Percentiles rank a stretch among this genome's conserved stretches.
phyloP scores from a whole-genome alignment of 139 green algal species.

The Pleodorina starrii region DNA sequence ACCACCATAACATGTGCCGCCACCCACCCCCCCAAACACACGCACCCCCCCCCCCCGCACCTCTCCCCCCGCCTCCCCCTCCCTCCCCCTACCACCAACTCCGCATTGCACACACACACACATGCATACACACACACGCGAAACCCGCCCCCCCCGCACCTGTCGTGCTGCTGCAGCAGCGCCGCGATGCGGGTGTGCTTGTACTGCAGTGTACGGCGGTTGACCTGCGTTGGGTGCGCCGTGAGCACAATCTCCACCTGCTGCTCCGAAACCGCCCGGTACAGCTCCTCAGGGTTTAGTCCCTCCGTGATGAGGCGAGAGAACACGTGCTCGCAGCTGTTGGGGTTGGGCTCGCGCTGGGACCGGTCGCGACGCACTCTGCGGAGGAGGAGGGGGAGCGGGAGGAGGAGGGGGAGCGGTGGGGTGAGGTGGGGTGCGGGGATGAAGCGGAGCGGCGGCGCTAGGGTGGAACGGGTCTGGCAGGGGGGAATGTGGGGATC shows the following conservation, averaged over 20 bases:
- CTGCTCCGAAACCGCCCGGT: conserved; percentile 77
- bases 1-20: no score
- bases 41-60: no score
- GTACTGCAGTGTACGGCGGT: conserved; percentile 92
- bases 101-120: no score
- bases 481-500: background rate
- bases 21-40: no score
- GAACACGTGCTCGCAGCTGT: conserved; percentile 83
- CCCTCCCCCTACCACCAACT: no score
- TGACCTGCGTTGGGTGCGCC: conserved; percentile 90
- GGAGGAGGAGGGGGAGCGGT: no score
- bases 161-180: conserved; percentile 88
- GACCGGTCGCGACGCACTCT: conserved; percentile 79
- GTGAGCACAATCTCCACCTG: conserved; percentile 91
- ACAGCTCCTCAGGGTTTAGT: conserved; percentile 78
- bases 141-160: no score
- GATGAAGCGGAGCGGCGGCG: no score
- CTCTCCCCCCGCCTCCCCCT: no score
- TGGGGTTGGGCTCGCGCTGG: conserved; percentile 60
- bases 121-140: no score
- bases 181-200: conserved; percentile 87
- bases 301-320: conserved; percentile 76
- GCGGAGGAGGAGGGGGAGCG: no score
- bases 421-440: no score
- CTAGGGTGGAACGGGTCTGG: background rate